Conservation (phyloP, 2,329 filamentous ascomycete species). For the Sclerotinia nivalis region DNA sequence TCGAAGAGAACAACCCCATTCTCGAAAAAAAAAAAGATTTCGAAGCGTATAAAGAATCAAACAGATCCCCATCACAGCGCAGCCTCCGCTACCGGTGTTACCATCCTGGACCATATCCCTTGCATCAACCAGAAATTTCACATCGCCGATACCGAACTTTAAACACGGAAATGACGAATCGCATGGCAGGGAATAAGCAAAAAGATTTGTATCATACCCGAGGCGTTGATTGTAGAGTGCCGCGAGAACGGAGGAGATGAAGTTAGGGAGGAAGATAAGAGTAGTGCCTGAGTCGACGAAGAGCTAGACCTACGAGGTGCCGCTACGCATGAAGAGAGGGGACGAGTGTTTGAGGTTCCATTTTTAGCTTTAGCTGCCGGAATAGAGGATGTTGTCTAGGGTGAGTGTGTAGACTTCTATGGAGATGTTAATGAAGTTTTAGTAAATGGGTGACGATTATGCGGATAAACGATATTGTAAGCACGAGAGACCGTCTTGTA, state of each 20-base stretch:
- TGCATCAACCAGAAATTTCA: constrained; percentile 24
- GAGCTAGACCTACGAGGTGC: constrained; percentile 7
- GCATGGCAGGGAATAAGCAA: constrained; percentile 25
- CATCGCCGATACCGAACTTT: constrained; percentile 28
- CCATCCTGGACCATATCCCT: constrained; percentile 30
- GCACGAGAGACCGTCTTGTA: constrained; percentile 20
- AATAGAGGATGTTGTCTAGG: constrained; percentile 25
- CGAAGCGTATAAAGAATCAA: constrained; percentile 51
- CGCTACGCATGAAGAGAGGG: not conserved
- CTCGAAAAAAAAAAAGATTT: constrained; percentile 47
- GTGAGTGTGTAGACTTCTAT: constrained; percentile 28
- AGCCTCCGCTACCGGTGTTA: constrained; percentile 9
- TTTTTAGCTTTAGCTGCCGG: not conserved
- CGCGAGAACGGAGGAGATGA: constrained; percentile 23
- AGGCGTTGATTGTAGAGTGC: constrained; percentile 25
- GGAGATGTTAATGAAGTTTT: not conserved
- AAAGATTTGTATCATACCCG: not conserved
- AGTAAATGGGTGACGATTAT: not conserved
- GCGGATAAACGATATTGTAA: constrained; percentile 18
- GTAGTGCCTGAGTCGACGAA: constrained; percentile 28
- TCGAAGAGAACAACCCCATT: constrained; percentile 54
- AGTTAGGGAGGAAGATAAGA: constrained; percentile 24
- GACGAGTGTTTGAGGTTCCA: not conserved
- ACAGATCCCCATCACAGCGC: constrained; percentile 35
- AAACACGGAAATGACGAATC: constrained; percentile 26